Evolutionary conservation across 139 green algal species (phyloP), one percentile per base, ranked within the genome.

Genomic region (Tetratostichococcus sp.): DNA sequence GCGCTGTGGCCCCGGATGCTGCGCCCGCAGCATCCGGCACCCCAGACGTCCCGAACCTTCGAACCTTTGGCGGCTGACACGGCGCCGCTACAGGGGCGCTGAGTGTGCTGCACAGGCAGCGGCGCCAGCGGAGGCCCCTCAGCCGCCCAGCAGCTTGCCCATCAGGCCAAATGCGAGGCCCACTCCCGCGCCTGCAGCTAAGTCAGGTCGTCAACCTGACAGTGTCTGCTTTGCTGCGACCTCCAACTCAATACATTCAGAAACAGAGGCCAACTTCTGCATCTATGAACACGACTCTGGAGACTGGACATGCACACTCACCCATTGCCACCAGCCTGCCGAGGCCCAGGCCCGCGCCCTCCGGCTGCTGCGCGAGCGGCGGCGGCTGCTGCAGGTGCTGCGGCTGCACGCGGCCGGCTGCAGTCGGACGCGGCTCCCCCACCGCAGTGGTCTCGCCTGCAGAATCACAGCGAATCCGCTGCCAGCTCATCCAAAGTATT

Each of bases 401-500:
- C 31, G 30, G 26, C 32, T 43, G 67, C 67, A 43, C 35, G 32
- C 67, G 31, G 16, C 67, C 67, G 11, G 35, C 31, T 5, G 67
- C 32, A 14, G 32, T 39, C 31, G 67, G 67, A 11, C 35, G 35
- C n/a, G 67, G 67, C 67, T 72, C 67, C 2, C 67, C 67, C n/a
- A 72, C 32, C 17, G 67, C 67, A 58, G 67, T 72, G 1, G 67
- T 72, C 33, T 72, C 67, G 34, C 35, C 67, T 72, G 67, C 67
- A 62, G 50, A 26, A 62, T 26, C 50, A 62, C 50, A 26, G 19
- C 50, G 2, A 28, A 14, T 50, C 8, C 14, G 39, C 39, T 14
- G 14, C 8, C 8, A 50, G 39, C 8, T 50, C n/a, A 14, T 8
- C 39, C 14, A 14, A 14, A 8, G 39, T 50, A 8, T 50, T 8